Evolutionary conservation across 2,329 filamentous ascomycete genomes (phyloP), one percentile per base, ranked within the genome.

Genomic region (Sclerotinia borealis): DNA sequence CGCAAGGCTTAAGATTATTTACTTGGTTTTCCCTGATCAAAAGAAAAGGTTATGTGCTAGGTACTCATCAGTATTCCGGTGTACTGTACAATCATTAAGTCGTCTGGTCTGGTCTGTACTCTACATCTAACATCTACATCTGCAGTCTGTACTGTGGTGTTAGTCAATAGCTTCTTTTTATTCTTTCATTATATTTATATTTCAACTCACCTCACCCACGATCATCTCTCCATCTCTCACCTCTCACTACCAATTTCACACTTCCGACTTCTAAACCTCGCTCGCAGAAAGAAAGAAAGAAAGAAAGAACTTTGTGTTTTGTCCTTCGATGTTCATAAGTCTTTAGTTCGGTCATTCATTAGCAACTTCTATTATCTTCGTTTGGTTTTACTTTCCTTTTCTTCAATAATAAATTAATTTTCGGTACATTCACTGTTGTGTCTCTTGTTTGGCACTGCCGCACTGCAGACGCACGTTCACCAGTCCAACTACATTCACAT

Each of bases 381-480:
- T 41, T 29, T 25, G 25, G 22, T 15, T 29, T 55, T 41, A n/a
- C 36, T 55, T n/a, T n/a, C n/a, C n/a, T n/a, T n/a, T n/a, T 15
- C 1, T 55, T 55, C 51, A 55, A 29, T 52, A 22, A 51, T 51
- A 34, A 51, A 34, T 51, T 34, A 34, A 51, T 51, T 51, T 27
- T 56, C 52, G 37, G 37, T 34, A 43, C 13, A 43, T 43, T 56
- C 37, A 37, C 37, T 37, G 52, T 56, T 43, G 52, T 56, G 52
- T 56, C 27, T 45, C 37, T 41, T 41, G 39, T 45, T 45, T 56
- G 52, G 11, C 58, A 60, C n/a, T 51, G 49, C 64, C 60, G 62
- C 43, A 50, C 39, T 59, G 49, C 52, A 63, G 65, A 65, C 64
- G 65, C 43, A 66, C 52, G 47, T 50, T 47, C 58, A 65, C 63